Conservation (phyloP, 768 basidiomycete genomes). For the Kondoa subrosea region DNA sequence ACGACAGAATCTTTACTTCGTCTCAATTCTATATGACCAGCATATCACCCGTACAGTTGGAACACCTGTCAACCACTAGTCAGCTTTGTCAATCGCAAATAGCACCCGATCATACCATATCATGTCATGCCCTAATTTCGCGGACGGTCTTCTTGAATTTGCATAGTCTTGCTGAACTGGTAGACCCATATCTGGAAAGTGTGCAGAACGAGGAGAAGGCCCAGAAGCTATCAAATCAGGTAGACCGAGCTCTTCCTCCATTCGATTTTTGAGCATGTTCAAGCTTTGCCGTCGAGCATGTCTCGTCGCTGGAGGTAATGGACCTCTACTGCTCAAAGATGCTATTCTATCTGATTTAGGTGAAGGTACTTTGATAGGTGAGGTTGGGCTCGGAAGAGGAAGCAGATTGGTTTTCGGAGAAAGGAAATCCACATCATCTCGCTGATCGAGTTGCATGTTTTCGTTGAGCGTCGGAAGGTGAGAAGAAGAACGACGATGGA, state of each 20-base stretch:
- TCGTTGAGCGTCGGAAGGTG: conserved; percentile 16
- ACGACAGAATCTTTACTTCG: not conserved
- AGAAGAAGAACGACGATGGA: conserved; percentile 14
- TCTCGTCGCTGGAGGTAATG: conserved; percentile 7
- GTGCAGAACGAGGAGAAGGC: not conserved
- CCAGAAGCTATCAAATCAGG: not conserved
- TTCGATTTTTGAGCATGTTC: conserved; percentile 12
- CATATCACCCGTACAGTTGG: not conserved
- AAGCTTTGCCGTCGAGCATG: conserved; percentile 18
- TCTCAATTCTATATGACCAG: conserved; percentile 1
- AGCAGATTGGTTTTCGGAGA: not conserved
- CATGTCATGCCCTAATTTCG: conserved; percentile 14
- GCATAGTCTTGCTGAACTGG: conserved; percentile 1
- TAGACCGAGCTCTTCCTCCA: conserved; percentile 19
- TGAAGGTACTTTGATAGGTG: conserved; percentile 6
- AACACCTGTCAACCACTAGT: not conserved
- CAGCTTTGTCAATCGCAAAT: not conserved
- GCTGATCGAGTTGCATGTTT: conserved; percentile 3
- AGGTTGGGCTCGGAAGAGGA: conserved; percentile 2
- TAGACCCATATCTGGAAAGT: not conserved
- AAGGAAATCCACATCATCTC: conserved; percentile 9
- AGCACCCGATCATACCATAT: conserved; percentile 8
- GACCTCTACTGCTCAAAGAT: not conserved
- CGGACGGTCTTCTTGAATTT: conserved; percentile 12
- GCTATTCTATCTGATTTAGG: not conserved